Evolutionary conservation across 192 early-diverging fungal genomes (phyloP), one percentile per base, ranked within the genome.

Genomic region (Phycomyces nitens): DNA sequence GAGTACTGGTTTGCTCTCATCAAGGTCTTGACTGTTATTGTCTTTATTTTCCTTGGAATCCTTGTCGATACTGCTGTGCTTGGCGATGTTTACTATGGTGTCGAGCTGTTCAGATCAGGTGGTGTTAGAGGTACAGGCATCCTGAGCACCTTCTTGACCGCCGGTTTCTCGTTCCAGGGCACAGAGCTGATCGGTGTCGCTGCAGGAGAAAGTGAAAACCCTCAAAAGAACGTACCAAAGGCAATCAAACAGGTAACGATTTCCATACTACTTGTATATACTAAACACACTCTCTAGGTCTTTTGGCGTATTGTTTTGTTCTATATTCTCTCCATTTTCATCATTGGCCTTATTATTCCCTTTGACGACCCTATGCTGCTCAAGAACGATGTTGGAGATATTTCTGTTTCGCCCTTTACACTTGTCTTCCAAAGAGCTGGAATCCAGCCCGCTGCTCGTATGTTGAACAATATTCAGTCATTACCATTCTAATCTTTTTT

Each of bases 151-250:
- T 88, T 94, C 56, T 77, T 89, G 61, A 82, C 85, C 2, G 93
- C 94, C n/a, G 89, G 86, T 20, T 94, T 92, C 71, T 88, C 92
- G 27, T 91, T 91, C 68, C 88, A 90, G 73, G 93, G 93, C 15
- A 93, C 95, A 4, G 95, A 97, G 68, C 77, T 98, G 16, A 87
- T 95, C 43, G 95, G 93, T 56, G 85, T 98, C 42, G 90, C 93
- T 15, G 93, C 93, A 10, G 95, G 92, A 59, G 95, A 98, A 76
- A 87, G 86, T 59, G 70, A 77, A 29, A 79, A 82, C 64, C 94
- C 94, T 27, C 77, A 81, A 2, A 84, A 86, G 50, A 84, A 87
- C 43, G 88, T 92, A 0, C 90, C 90, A 22, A 79, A 76, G 14
- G 90, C 88, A 0, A 89, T 90, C 53, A 79, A 84, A 29, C 83